Evolutionary conservation across 2,329 filamentous ascomycete genomes (phyloP), one percentile per base, ranked within the genome.

Genomic region (Sclerotinia sclerotiorum): DNA sequence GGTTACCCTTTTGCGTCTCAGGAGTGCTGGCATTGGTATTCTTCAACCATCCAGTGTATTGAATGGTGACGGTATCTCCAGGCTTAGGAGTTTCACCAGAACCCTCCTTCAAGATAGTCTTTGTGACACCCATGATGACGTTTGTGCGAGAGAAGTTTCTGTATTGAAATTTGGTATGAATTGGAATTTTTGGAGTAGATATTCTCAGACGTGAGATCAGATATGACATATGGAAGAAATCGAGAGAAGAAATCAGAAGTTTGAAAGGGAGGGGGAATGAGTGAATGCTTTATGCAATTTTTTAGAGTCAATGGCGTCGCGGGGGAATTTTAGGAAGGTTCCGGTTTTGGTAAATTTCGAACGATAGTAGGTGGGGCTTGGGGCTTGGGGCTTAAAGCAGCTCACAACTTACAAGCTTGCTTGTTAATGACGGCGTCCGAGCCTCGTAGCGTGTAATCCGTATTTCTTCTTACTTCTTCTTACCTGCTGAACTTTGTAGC

Each of bases 21-120:
- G 35, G 79, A 81, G 76, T 94, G 94, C 85, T 91, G 87, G 76
- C 86, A 83, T 69, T 87, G 24, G 85, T 80, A 77, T 96, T 89
- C 81, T 90, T 91, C 72, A 98, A 85, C 81, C 84, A 97, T 76
- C 95, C 95, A 54, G 90, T 95, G 85, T 98, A 98, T 81, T 95
- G 88, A 78, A 98, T 97, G 77, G 86, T 87, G 77, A 98, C 92
- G 35, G 81, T 87, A 79, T 97, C 88, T 73, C 92, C 90, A 21
- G 77, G 76, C 73, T 81, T 77, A 69, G 94, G 91, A 72, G 5
- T 55, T 5, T 80, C 82, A 68, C 84, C 84, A 76, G 85, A 84
- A 76, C 94, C 94, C 71, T 85, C 80, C 48, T 81, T 77, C 74
- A 89, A 79, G 72, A 86, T 80, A 62, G 84, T 85, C 84, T 93